These are phyloP conservation scores for Parsonsia alboflavescens DNA, from an alignment of 257 asterid species.

Conservation along the genomic window DNA sequence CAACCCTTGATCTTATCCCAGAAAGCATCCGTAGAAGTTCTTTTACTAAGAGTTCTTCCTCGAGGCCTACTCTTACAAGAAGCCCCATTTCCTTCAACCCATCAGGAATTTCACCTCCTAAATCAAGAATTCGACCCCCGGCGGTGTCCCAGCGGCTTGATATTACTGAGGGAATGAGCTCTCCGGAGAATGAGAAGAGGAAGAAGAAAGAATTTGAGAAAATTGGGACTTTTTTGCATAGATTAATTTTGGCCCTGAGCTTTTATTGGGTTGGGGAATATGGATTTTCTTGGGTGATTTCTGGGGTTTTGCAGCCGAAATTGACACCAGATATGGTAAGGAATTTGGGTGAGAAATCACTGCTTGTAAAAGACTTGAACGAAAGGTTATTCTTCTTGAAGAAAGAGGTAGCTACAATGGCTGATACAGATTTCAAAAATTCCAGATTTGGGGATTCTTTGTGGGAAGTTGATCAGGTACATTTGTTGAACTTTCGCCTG, in stretches of 20 bases:
- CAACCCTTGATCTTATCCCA: conserved; percentile 79
- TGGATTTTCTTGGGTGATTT: conserved; percentile 44
- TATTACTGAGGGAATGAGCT: conserved; percentile 22
- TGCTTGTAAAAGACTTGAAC: conserved; percentile 33
- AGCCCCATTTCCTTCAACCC: conserved; percentile 49
- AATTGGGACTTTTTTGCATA: conserved; percentile 24
- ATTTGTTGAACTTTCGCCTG: neutral
- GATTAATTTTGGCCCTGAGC: conserved; percentile 35
- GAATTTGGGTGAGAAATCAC: conserved; percentile 42
- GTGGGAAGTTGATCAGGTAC: conserved; percentile 69
- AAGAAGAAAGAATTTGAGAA: conserved; percentile 29
- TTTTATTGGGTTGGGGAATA: conserved; percentile 38
- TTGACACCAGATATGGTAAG: conserved; percentile 40
- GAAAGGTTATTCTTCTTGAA: conserved; percentile 48
- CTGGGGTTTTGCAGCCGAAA: conserved; percentile 32
- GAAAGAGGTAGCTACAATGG: conserved; percentile 33
- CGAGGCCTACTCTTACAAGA: conserved; percentile 37
- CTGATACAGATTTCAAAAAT: conserved; percentile 29
- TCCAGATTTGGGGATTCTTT: conserved; percentile 44
- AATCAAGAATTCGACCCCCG: conserved; percentile 15
- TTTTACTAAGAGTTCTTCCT: conserved; percentile 34
- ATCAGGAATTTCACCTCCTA: conserved; percentile 40
- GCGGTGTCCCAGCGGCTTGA: conserved; percentile 29
- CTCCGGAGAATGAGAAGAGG: conserved; percentile 29
- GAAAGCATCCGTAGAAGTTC: conserved; percentile 41